Conservation (phyloP, 768 basidiomycete species). For the Royoungia palumana region DNA sequence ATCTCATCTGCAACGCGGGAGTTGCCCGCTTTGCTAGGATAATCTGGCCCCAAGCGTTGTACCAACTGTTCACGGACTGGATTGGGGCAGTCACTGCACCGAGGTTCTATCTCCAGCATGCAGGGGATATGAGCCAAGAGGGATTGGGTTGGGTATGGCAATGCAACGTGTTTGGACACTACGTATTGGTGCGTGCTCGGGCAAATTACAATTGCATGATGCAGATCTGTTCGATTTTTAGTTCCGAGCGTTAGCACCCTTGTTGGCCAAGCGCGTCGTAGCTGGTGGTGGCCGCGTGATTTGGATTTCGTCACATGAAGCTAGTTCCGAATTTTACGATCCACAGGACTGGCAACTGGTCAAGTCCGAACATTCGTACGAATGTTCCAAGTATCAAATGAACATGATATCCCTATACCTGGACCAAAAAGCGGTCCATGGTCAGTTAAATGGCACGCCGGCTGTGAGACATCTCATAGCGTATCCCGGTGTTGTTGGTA, state of each 20-base stretch:
- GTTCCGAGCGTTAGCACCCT: slow-evolving; percentile 60
- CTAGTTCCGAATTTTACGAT: slow-evolving; percentile 51
- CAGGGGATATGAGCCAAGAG: slow-evolving; percentile 60
- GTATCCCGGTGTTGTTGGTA: slow-evolving; percentile 68
- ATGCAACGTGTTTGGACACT: slow-evolving; percentile 81
- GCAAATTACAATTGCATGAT: neutral
- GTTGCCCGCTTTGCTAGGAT: slow-evolving; percentile 55
- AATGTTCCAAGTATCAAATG: slow-evolving; percentile 72
- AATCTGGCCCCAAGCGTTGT: slow-evolving; percentile 44
- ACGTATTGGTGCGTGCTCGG: slow-evolving; percentile 55
- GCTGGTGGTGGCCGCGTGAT: slow-evolving; percentile 56
- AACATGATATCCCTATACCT: slow-evolving; percentile 61
- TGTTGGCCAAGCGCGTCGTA: slow-evolving; percentile 45
- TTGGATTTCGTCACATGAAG: slow-evolving; percentile 78
- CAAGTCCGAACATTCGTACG: slow-evolving; percentile 60
- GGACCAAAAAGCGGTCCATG: slow-evolving; percentile 41
- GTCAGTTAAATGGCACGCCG: slow-evolving; percentile 14
- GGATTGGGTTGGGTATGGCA: slow-evolving; percentile 83
- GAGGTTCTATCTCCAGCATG: slow-evolving; percentile 51
- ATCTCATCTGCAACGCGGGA: slow-evolving; percentile 80
- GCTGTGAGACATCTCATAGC: slow-evolving; percentile 51
- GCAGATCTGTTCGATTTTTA: slow-evolving; percentile 29
- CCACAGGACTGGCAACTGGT: slow-evolving; percentile 70
- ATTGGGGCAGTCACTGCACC: slow-evolving; percentile 52
- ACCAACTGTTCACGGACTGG: slow-evolving; percentile 46